Percentiles rank a stretch among this genome's conserved stretches.
These are phyloP conservation scores for Penicillium subrubescens DNA, from an alignment of 495 filamentous ascomycete species.

Conservation along the genomic window DNA sequence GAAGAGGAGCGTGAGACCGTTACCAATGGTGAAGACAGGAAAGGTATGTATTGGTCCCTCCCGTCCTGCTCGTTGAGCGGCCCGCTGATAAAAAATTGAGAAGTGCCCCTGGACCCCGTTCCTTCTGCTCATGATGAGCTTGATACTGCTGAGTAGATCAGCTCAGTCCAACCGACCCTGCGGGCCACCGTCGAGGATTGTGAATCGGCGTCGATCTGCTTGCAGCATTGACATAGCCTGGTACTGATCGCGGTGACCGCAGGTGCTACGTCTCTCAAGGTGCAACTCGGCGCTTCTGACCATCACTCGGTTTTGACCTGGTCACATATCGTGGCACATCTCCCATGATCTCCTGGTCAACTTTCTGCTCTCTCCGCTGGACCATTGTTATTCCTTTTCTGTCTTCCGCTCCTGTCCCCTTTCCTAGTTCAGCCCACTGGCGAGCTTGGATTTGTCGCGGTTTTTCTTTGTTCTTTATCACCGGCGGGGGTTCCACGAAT, in stretches of 20 bases:
- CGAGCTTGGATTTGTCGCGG: conserved; percentile 5
- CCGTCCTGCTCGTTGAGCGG: not conserved
- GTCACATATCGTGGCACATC: not conserved
- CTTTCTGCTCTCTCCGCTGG: not conserved
- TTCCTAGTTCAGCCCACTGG: not conserved
- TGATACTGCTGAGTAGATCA: conserved; percentile 87
- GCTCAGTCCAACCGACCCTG: conserved; percentile 18
- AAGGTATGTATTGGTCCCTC: conserved; percentile 62
- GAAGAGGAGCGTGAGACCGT: conserved; percentile 55
- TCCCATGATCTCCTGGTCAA: conserved; percentile 1
- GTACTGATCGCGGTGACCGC: not conserved
- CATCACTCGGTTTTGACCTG: not conserved
- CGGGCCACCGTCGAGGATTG: conserved; percentile 1
- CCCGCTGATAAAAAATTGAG: not conserved
- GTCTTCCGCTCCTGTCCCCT: not conserved
- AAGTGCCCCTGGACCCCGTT: conserved; percentile 69
- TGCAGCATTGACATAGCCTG: not conserved
- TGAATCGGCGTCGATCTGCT: not conserved
- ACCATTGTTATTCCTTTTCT: conserved; percentile 1
- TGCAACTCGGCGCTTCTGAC: not conserved
- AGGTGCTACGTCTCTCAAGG: not conserved
- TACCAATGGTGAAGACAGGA: conserved; percentile 69
- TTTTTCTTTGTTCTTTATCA: not conserved
- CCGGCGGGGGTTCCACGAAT: conserved; percentile 5
- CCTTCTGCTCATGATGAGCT: conserved; percentile 91